Conservation (phyloP, 140 eudicot species). For the Anethum foeniculum region DNA sequence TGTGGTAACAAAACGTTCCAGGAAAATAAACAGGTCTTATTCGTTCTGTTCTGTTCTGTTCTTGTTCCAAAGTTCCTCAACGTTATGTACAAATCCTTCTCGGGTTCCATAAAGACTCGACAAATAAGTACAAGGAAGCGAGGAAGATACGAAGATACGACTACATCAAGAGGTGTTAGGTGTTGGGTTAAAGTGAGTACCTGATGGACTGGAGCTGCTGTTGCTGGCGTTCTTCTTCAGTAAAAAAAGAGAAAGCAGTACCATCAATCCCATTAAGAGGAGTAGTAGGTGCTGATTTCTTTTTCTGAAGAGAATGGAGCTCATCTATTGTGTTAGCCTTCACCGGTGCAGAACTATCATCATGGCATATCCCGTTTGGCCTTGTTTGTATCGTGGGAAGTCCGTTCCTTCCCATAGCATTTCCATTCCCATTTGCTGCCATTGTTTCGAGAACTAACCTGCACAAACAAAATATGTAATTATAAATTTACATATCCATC, state of each 20-base stretch:
- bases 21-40: not conserved
- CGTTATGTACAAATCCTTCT: not conserved
- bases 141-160: no score
- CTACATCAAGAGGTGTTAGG: no score
- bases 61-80: not conserved
- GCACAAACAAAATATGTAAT: not conserved
- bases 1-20: not conserved
- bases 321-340: slow-evolving; percentile 79
- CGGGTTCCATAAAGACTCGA: no score
- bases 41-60: not conserved
- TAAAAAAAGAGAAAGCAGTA: slow-evolving; percentile 35
- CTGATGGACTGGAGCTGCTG: slow-evolving; percentile 90
- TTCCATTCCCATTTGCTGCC: slow-evolving; percentile 40
- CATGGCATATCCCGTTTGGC: slow-evolving; percentile 50
- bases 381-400: slow-evolving; percentile 61
- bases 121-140: no score
- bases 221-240: slow-evolving; percentile 60
- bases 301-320: slow-evolving; percentile 74
- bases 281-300: slow-evolving; percentile 75
- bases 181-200: no score
- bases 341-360: slow-evolving; percentile 62
- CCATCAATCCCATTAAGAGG: slow-evolving; percentile 50
- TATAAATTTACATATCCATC: no score
- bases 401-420: slow-evolving; percentile 43
- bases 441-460: slow-evolving; percentile 16